phyloP scores from a whole-genome alignment of 805 yeast species.

The Suhomyces prunicola region DNA sequence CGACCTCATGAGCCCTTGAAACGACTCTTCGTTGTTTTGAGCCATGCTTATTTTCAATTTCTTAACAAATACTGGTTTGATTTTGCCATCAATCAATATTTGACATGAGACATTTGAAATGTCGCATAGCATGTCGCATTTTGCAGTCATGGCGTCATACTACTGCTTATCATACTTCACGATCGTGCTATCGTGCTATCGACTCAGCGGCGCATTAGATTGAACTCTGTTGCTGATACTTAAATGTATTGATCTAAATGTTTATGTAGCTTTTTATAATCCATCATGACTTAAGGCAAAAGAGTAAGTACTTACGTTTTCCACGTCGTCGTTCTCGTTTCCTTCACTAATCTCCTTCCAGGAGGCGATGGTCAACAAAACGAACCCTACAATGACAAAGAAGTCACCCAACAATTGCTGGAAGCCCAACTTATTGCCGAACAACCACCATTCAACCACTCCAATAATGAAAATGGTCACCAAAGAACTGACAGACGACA shows the following conservation, averaged over 20 bases:
- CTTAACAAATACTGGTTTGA: neutral
- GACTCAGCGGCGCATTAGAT: no score
- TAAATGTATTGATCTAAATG: neutral
- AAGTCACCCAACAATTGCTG: slow-evolving; percentile 68
- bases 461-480: slow-evolving; percentile 81
- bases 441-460: slow-evolving; percentile 64
- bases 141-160: neutral
- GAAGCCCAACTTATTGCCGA: slow-evolving; percentile 52
- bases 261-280: neutral
- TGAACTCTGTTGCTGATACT: no score
- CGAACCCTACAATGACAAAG: slow-evolving; percentile 68
- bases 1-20: slow-evolving; percentile 26
- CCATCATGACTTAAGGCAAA: slow-evolving; percentile 34
- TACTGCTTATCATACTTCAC: no score
- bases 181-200: no score
- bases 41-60: neutral
- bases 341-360: slow-evolving; percentile 63
- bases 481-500: slow-evolving; percentile 66
- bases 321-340: slow-evolving; percentile 43
- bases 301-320: slow-evolving; percentile 39
- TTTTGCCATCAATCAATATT: neutral
- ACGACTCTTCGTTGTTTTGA: slow-evolving; percentile 6
- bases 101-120: neutral
- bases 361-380: slow-evolving; percentile 57
- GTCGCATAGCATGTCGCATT: neutral